Evolutionary conservation across 176 grass and related monocot genomes (phyloP).

Genomic region (Otatea glauca): DNA sequence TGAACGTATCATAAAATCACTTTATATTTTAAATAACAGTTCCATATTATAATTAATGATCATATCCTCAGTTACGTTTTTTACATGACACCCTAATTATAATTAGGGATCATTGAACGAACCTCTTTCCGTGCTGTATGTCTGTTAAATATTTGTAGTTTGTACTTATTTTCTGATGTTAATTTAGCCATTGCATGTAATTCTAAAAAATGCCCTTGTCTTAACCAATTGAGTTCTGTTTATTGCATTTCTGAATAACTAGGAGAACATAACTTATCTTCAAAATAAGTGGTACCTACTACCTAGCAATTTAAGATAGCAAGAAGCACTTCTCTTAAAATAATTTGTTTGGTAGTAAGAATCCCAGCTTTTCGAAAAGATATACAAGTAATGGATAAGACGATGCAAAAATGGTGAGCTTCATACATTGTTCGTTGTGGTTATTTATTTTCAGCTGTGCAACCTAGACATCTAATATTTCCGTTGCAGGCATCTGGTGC

Average conservation of each 20-base stretch:
- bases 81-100: background rate
- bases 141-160: background rate
- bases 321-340: background rate
- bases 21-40: background rate
- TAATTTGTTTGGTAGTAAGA: constrained; percentile 12
- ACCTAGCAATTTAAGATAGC: background rate
- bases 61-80: background rate
- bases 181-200: background rate
- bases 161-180: constrained; percentile 26
- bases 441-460: background rate
- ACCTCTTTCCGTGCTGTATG: background rate
- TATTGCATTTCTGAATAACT: background rate
- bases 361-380: background rate
- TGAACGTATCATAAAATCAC: background rate
- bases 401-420: background rate
- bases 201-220: background rate
- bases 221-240: background rate
- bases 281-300: background rate
- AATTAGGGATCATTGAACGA: background rate
- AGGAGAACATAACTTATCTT: background rate
- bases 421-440: background rate
- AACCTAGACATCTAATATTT: background rate
- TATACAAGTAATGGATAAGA: background rate
- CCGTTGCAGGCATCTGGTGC: constrained; percentile 52
- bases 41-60: background rate